phyloP scores from a whole-genome alignment of 1,139 yeast species.

The Lodderomyces jiufengensis region DNA sequence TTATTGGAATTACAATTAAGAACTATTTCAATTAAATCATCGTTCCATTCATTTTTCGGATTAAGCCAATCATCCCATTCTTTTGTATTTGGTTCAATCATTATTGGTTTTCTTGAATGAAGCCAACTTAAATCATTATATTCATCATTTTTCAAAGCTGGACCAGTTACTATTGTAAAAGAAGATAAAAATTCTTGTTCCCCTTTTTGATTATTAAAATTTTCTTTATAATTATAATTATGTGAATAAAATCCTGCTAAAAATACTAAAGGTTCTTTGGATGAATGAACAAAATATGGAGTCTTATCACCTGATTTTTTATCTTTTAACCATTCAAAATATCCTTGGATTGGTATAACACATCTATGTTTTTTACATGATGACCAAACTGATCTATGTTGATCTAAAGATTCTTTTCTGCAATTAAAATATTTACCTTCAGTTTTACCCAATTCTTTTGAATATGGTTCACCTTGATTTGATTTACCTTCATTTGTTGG shows the following conservation, averaged over 20 bases:
- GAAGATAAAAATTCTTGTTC: slow-evolving; percentile 35
- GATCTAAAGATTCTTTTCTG: slow-evolving; percentile 51
- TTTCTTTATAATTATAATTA: slow-evolving; percentile 29
- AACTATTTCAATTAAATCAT: slow-evolving; percentile 30
- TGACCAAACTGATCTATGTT: slow-evolving; percentile 49
- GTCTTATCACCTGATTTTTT: slow-evolving; percentile 31
- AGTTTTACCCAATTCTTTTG: slow-evolving; percentile 29
- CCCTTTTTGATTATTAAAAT: slow-evolving; percentile 19
- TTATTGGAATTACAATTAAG: slow-evolving; percentile 35
- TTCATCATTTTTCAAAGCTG: slow-evolving; percentile 47
- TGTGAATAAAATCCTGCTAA: slow-evolving; percentile 71
- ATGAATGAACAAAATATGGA: slow-evolving; percentile 66
- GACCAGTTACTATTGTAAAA: slow-evolving; percentile 72
- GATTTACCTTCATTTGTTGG: slow-evolving; percentile 20
- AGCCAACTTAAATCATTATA: slow-evolving; percentile 60
- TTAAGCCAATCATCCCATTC: slow-evolving; percentile 65
- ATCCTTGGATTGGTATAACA: slow-evolving; percentile 76
- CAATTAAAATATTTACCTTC: slow-evolving; percentile 56
- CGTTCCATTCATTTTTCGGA: slow-evolving; percentile 40
- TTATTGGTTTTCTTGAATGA: slow-evolving; percentile 75
- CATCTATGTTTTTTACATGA: slow-evolving; percentile 48
- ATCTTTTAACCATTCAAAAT: slow-evolving; percentile 70
- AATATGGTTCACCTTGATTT: slow-evolving; percentile 19
- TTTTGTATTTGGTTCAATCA: slow-evolving; percentile 53
- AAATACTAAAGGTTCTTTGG: slow-evolving; percentile 50